Percentiles rank a stretch among this genome's conserved stretches.
Conservation (phyloP, 495 filamentous ascomycete species). For the Xylaria intraflava region DNA sequence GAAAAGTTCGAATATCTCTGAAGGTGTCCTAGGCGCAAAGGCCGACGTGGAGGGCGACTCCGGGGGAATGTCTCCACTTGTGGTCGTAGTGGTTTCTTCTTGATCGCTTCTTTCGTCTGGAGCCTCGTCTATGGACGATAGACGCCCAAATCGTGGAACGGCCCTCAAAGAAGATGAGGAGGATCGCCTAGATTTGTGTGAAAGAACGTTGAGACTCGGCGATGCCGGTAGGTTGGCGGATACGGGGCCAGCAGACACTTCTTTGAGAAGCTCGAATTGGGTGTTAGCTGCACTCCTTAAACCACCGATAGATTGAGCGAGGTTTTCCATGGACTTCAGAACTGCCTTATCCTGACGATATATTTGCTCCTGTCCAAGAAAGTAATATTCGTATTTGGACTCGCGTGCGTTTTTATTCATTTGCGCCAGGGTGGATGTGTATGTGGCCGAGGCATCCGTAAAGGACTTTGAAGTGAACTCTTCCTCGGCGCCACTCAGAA, state of each 20-base stretch:
- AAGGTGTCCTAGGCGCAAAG: slow-evolving; percentile 45
- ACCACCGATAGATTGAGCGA: slow-evolving; percentile 87
- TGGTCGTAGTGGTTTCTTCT: slow-evolving; percentile 22
- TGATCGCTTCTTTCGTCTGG: slow-evolving; percentile 53
- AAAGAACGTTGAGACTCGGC: slow-evolving; percentile 25
- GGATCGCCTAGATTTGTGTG: slow-evolving; percentile 28
- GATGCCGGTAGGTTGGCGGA: slow-evolving; percentile 19
- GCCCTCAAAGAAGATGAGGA: slow-evolving; percentile 25
- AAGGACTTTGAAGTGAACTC: slow-evolving; percentile 61
- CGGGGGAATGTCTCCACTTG: slow-evolving; percentile 1
- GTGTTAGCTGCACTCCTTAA: slow-evolving; percentile 82
- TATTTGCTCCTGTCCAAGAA: slow-evolving; percentile 73
- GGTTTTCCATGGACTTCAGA: slow-evolving; percentile 75
- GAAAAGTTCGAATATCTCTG: slow-evolving; percentile 82
- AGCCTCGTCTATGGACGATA: slow-evolving; percentile 61
- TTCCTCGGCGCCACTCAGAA: slow-evolving; percentile 76
- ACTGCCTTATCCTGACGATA: slow-evolving; percentile 74
- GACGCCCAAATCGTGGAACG: slow-evolving; percentile 25
- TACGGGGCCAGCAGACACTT: slow-evolving; percentile 33
- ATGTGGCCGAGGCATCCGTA: slow-evolving; percentile 56
- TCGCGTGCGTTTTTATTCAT: slow-evolving; percentile 79
- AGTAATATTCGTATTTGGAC: slow-evolving; percentile 83
- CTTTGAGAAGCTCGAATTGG: slow-evolving; percentile 75
- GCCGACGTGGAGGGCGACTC: slow-evolving; percentile 7
- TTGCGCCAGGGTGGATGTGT: slow-evolving; percentile 60